Evolutionary conservation across 2,329 filamentous ascomycete genomes (phyloP).

Genomic region (Rutstroemia sp.): DNA sequence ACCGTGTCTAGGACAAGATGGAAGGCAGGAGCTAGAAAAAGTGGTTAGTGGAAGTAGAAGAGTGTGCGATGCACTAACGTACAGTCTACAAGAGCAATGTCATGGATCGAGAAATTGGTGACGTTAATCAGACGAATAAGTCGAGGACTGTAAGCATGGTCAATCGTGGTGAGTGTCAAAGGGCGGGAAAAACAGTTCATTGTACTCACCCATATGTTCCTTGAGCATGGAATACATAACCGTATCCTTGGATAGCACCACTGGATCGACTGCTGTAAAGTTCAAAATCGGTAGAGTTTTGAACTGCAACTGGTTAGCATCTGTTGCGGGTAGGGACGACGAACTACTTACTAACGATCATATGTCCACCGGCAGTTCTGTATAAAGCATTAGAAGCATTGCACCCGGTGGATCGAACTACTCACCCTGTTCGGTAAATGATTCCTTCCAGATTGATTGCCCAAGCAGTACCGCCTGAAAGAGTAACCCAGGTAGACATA

Average conservation of each 20-base stretch:
- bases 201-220: constrained; percentile 1
- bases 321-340: no score
- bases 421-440: constrained; percentile 40
- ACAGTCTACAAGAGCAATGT: constrained; percentile 19
- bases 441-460: constrained; percentile 45
- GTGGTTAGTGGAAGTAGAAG: not conserved
- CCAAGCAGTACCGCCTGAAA: constrained; percentile 40
- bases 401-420: no score
- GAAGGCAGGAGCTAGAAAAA: not conserved
- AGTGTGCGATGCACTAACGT: not conserved
- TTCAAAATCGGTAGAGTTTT: constrained; percentile 44
- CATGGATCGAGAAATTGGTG: constrained; percentile 15
- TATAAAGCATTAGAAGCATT: no score
- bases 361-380: constrained; percentile 38
- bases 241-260: constrained; percentile 46
- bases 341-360: constrained; percentile 35
- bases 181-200: no score
- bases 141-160: constrained; percentile 10
- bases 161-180: not conserved
- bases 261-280: constrained; percentile 43
- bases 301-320: constrained; percentile 21
- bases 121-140: constrained; percentile 15
- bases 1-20: constrained; percentile 34
- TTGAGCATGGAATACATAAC: constrained; percentile 38
- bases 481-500: constrained; percentile 41